A percentile compares a stretch with the other conserved stretches of the same genome.
These are phyloP conservation scores for Eucalyptus polyanthemos DNA, from an alignment of 345 rosid genomes.

Conservation along the genomic window DNA sequence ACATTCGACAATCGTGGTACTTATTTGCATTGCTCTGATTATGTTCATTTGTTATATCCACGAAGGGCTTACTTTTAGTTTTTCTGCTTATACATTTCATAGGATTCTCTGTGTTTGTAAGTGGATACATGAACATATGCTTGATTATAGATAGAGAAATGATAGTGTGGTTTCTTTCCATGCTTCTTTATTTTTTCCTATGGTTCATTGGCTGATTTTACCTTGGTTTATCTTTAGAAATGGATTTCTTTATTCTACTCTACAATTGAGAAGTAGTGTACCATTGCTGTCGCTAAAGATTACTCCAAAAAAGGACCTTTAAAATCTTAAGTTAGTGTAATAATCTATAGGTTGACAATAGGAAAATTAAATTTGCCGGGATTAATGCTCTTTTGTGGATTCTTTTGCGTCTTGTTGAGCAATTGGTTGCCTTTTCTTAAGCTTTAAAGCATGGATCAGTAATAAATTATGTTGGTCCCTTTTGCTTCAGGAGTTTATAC, in stretches of 20 bases:
- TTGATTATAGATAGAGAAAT: not conserved
- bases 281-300: not conserved
- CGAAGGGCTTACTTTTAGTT: not conserved
- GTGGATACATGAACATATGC: not conserved
- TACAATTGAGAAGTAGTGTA: not conserved
- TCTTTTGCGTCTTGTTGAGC: not conserved
- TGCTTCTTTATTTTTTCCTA: not conserved
- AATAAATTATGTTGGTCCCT: not conserved
- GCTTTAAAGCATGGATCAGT: not conserved
- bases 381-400: not conserved
- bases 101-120: not conserved
- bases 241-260: not conserved
- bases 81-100: not conserved
- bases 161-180: not conserved
- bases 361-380: not conserved
- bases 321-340: not conserved
- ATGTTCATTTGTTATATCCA: not conserved
- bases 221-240: not conserved
- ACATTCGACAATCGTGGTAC: constrained; percentile 85
- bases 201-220: not conserved
- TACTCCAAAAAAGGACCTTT: not conserved
- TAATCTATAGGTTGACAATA: not conserved
- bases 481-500: not conserved
- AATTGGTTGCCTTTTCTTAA: not conserved
- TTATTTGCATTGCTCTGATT: not conserved